Conservation (phyloP, 2,329 filamentous ascomycete species). For the Fusarium pseudograminearum region DNA sequence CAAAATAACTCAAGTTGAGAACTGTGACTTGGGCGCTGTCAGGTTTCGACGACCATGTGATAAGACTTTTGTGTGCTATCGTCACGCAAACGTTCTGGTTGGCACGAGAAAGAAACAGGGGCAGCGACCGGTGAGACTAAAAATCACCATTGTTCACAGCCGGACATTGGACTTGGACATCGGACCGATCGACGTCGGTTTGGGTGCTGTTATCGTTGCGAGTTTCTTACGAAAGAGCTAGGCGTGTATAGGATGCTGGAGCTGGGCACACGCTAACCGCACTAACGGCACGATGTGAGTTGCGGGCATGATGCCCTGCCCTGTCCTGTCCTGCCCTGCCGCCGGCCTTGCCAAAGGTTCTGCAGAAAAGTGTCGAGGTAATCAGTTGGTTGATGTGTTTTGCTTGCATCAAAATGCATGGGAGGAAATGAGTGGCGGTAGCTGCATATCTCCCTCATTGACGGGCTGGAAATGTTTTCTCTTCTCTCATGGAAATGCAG, state of each 20-base stretch:
- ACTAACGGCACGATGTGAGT: conserved; percentile 28
- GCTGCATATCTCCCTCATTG: conserved; percentile 11
- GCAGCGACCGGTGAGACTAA: conserved; percentile 47
- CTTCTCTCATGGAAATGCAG: conserved; percentile 26
- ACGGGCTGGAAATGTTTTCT: conserved; percentile 24
- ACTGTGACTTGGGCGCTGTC: conserved; percentile 6
- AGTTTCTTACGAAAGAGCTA: conserved; percentile 10
- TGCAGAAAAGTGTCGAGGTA: conserved; percentile 12
- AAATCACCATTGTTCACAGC: conserved; percentile 36
- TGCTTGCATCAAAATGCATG: conserved; percentile 18
- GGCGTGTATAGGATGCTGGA: conserved; percentile 12
- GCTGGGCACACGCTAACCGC: conserved; percentile 19
- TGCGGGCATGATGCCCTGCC: conserved; percentile 1
- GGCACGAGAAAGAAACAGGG: conserved; percentile 41
- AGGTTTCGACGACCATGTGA: conserved; percentile 42
- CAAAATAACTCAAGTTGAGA: conserved; percentile 6
- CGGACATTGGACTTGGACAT: conserved; percentile 28
- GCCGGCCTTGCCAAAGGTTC: conserved; percentile 4
- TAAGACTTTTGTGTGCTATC: conserved; percentile 40
- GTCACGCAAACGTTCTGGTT: conserved; percentile 48
- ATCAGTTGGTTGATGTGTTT: background rate
- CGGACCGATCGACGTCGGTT: conserved; percentile 39
- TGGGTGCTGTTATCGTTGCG: conserved; percentile 25
- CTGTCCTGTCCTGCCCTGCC: conserved; percentile 3
- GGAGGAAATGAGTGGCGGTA: conserved; percentile 13